phyloP scores from a whole-genome alignment of 139 green algal genomes.

The Nannochloris sp. region DNA sequence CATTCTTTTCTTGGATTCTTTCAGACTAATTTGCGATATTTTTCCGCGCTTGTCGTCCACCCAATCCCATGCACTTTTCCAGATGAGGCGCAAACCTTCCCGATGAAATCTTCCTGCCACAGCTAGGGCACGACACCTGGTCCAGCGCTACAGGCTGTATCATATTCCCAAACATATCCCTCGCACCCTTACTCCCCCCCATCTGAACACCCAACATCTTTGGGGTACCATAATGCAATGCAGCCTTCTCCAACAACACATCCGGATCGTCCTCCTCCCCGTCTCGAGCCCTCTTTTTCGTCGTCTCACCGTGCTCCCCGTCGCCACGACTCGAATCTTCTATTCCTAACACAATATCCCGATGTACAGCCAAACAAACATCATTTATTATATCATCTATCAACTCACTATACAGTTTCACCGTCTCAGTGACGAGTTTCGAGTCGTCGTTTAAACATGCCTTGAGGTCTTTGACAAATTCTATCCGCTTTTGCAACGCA shows the following conservation, averaged over 20 bases:
- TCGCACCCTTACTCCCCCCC: slow-evolving; percentile 10
- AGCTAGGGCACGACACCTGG: slow-evolving; percentile 55
- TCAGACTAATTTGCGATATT: neutral
- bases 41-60: slow-evolving; percentile 37
- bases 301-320: no score
- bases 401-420: slow-evolving; percentile 16
- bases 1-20: neutral
- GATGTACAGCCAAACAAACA: slow-evolving; percentile 50
- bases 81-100: slow-evolving; percentile 70
- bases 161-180: slow-evolving; percentile 67
- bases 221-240: neutral
- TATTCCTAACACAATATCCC: slow-evolving; percentile 24
- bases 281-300: no score
- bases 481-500: slow-evolving; percentile 9
- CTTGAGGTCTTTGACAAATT: slow-evolving; percentile 18
- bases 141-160: slow-evolving; percentile 65
- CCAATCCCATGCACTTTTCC: slow-evolving; percentile 69
- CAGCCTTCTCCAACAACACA: neutral
- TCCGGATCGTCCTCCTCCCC: no score
- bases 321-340: neutral
- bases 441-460: slow-evolving; percentile 9
- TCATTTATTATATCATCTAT: slow-evolving; percentile 42
- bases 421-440: neutral
- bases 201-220: slow-evolving; percentile 11
- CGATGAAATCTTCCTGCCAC: slow-evolving; percentile 50